Conservation (phyloP, 148 eudicot genomes). For the Spergularia bocconei region DNA sequence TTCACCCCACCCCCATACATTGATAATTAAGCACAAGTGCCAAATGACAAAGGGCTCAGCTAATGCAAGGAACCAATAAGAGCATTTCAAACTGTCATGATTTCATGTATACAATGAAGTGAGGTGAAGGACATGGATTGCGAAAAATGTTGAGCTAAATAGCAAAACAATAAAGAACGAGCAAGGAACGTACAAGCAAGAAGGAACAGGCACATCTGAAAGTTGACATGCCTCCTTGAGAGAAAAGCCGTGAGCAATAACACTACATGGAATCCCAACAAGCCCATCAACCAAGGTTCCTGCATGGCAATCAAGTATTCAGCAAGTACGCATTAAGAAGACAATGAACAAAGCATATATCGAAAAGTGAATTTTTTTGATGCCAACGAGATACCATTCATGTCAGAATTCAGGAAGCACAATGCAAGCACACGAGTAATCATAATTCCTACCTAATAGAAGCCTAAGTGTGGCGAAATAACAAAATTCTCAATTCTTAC, state of each 20-base stretch:
- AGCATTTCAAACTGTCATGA: too few species aligned
- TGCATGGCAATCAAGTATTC: constrained; percentile 25
- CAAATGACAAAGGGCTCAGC: too few species aligned
- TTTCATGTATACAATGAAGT: too few species aligned
- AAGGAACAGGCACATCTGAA: constrained; percentile 87
- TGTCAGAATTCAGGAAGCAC: neutral
- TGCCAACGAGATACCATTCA: neutral
- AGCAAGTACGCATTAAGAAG: neutral
- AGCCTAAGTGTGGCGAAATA: too few species aligned
- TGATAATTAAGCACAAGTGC: neutral
- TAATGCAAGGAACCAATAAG: too few species aligned
- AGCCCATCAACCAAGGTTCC: constrained; percentile 81
- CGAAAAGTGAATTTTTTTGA: neutral
- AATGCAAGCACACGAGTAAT: too few species aligned
- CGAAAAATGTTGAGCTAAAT: neutral
- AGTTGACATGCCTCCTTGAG: constrained; percentile 73
- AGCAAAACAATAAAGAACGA: constrained; percentile 1
- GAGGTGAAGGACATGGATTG: too few species aligned
- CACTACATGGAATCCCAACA: constrained; percentile 59
- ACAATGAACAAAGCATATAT: neutral
- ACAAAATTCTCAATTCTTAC: too few species aligned
- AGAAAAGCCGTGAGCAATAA: constrained; percentile 45
- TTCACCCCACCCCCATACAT: neutral
- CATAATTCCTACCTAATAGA: too few species aligned
- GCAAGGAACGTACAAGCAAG: constrained; percentile 54